phyloP scores from a whole-genome alignment of 169 alveolate species.

The Eimeria necatrix region DNA sequence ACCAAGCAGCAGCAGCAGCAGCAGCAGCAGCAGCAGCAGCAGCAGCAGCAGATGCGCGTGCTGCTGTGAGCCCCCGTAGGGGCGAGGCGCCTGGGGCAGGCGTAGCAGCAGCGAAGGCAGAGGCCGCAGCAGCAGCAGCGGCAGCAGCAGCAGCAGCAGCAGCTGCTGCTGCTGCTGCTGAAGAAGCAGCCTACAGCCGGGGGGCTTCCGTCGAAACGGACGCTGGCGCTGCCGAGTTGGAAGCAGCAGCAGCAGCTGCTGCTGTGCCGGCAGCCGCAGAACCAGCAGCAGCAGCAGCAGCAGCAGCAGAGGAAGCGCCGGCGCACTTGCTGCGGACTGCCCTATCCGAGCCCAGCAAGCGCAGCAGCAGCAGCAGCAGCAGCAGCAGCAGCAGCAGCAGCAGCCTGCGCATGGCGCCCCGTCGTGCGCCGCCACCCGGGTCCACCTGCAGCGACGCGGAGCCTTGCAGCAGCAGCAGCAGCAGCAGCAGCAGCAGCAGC shows the following conservation, averaged over 20 bases:
- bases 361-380: not conserved
- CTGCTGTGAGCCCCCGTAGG: not conserved
- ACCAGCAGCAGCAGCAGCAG: not conserved
- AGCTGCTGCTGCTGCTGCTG: not conserved
- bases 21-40: not conserved
- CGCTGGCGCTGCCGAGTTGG: not conserved
- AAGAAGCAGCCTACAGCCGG: not conserved
- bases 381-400: not conserved
- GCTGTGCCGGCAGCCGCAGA: not conserved
- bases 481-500: not conserved
- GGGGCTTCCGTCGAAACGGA: not conserved
- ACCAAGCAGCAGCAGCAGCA: not conserved
- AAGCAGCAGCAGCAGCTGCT: not conserved
- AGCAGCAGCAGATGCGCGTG: not conserved
- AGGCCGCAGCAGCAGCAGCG: not conserved
- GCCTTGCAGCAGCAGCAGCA: not conserved
- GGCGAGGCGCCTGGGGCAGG: not conserved
- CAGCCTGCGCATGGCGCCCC: not conserved
- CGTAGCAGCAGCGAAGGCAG: not conserved
- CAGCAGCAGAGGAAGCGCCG: too few relatives aligned
- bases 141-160: not conserved
- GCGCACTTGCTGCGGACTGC: too few relatives aligned
- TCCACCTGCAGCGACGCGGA: not conserved
- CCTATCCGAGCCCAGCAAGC: too few relatives aligned
- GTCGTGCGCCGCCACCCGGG: not conserved